Conservation (phyloP, 768 basidiomycete species). For the Rhodocollybia butyracea region DNA sequence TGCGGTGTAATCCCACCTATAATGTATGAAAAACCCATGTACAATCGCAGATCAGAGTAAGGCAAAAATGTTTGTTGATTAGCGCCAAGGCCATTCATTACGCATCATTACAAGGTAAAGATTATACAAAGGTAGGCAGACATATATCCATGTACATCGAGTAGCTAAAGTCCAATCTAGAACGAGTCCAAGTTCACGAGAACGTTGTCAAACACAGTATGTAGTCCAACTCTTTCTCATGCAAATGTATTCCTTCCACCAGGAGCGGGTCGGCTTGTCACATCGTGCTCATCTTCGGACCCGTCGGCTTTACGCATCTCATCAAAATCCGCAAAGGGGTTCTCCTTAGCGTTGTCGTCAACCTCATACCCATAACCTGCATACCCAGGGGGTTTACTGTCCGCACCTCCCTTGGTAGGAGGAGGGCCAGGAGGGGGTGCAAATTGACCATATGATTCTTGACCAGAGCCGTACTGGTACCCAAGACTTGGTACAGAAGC, state of each 20-base stretch:
- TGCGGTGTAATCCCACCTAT: neutral
- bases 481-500: constrained; percentile 30
- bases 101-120: neutral
- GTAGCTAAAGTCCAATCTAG: neutral
- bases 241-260: constrained; percentile 29
- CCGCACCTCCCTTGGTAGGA: constrained; percentile 30
- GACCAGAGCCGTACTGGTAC: constrained; percentile 24
- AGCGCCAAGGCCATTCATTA: neutral
- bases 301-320: constrained; percentile 14
- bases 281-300: constrained; percentile 36
- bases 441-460: constrained; percentile 26
- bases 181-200: neutral
- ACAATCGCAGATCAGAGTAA: neutral
- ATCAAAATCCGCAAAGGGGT: constrained; percentile 58
- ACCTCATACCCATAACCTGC: constrained; percentile 23
- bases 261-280: constrained; percentile 34
- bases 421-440: constrained; percentile 53
- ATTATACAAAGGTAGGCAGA: neutral
- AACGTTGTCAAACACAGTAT: neutral
- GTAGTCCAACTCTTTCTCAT: constrained; percentile 3
- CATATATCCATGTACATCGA: neutral
- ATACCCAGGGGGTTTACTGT: constrained; percentile 50
- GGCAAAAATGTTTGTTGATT: neutral
- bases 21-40: constrained; percentile 2
- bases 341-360: constrained; percentile 37